Base-by-base conservation (phyloP, 1,284 basidiomycete species). In the Fistulina hepatica region DNA sequence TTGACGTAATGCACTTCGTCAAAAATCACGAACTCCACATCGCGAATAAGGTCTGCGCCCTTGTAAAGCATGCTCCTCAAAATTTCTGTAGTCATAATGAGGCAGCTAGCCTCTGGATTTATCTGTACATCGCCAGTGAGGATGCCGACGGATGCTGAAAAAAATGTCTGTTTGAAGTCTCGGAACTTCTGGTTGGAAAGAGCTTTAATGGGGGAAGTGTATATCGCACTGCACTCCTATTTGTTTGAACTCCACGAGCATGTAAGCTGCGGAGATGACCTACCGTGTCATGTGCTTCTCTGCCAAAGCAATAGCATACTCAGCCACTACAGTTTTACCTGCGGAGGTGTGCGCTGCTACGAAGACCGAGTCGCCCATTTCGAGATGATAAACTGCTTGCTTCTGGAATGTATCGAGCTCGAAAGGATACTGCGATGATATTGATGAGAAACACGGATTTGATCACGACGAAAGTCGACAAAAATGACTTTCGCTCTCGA, bases 1-100 rank as follows among this genome's bases (percentile, higher is more conserved):
- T 98, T 99, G 41, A 99, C 93, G 58, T 99, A 99, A 62, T 99
- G 95, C 10, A 99, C 95, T 58, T 99, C 95, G 57, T 99, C 95
- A 53, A 99, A 99, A 46, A 99, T 95, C 19, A 99, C 95, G 56
- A 97, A 99, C 56, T 98, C 95, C 32, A 99, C 93, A 58, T 99
- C 95, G 32, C 95, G 77, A 50, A 99, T 98, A 21, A 99, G 68
- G 60, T 98, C 95, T 11, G 95, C 95, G 4, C 95, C 95, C 57
- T 95, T 95, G 67, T 97, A 97, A 21, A 97, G 71, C 95, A 99
- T 98, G 56, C 90, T 95, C 48, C 95, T 73, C 49, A 99, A 58
- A 56, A 99, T 98, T 61, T 99, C 95, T n/a, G 95, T 99, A 7
- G 91, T 93, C 91, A 94, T 93, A 46, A 99, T 89, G 35, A 99